Evolutionary conservation across 345 rosid genomes (phyloP).

Genomic region (Salix koriyanagi): DNA sequence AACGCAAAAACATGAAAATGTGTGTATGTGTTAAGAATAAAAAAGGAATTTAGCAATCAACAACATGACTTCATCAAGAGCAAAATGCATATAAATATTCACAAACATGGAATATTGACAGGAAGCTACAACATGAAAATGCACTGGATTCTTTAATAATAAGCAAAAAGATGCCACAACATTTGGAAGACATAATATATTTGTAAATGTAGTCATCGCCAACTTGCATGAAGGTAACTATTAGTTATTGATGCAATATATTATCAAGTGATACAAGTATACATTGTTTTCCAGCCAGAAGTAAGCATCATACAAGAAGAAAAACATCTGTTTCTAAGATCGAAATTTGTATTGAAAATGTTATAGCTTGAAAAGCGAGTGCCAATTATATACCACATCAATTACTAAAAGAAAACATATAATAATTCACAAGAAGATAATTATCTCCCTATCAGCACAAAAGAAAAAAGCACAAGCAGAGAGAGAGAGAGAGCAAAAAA

Average conservation of each 20-base stretch:
- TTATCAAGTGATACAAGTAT: neutral
- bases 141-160: neutral
- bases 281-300: neutral
- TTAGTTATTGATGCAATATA: neutral
- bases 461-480: neutral
- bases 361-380: neutral
- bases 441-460: slow-evolving; percentile 6
- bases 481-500: neutral
- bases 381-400: neutral
- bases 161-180: neutral
- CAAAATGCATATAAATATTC: neutral
- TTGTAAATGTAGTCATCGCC: neutral
- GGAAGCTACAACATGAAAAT: neutral
- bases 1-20: neutral
- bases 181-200: neutral
- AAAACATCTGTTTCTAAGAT: neutral
- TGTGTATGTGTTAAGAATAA: neutral
- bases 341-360: neutral
- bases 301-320: neutral
- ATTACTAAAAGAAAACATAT: neutral
- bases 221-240: neutral
- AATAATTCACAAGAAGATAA: neutral
- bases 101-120: neutral
- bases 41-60: neutral
- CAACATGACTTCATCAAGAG: neutral